Evolutionary conservation across 2,329 filamentous ascomycete species (phyloP).

Genomic region (Capronia americana): DNA sequence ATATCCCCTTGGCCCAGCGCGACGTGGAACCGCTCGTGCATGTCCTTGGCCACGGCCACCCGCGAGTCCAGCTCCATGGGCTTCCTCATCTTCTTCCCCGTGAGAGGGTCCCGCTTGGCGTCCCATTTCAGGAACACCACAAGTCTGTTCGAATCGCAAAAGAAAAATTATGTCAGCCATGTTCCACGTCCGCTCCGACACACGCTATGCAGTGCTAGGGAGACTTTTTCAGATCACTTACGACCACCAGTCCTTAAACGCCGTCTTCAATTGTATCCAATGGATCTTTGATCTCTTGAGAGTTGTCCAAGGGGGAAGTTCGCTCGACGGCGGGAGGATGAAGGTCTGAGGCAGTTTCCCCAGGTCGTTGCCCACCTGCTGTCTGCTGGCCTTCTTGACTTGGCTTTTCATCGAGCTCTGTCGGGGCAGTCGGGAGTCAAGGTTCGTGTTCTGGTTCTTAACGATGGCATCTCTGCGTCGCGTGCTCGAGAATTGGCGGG

Average conservation of each 20-base stretch:
- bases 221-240: conserved; percentile 1
- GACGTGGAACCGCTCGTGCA: conserved; percentile 57
- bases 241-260: conserved; percentile 25
- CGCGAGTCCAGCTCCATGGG: conserved; percentile 26
- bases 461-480: conserved; percentile 21
- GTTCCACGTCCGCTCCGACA: not conserved
- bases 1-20: conserved; percentile 53
- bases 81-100: conserved; percentile 24
- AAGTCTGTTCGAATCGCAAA: conserved; percentile 32
- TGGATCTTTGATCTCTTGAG: conserved; percentile 22
- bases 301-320: conserved; percentile 24
- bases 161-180: not conserved
- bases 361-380: conserved; percentile 29
- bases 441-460: not conserved
- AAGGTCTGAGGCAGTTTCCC: conserved; percentile 32
- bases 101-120: conserved; percentile 28
- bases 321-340: conserved; percentile 22
- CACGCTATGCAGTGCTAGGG: not conserved
- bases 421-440: conserved; percentile 14
- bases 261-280: conserved; percentile 25
- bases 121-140: conserved; percentile 24
- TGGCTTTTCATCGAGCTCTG: conserved; percentile 22
- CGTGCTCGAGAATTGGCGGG: conserved; percentile 28
- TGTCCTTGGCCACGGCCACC: conserved; percentile 30
- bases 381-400: conserved; percentile 21